phyloP scores from a whole-genome alignment of 331 rosid genomes.

The Cydonia oblonga region DNA sequence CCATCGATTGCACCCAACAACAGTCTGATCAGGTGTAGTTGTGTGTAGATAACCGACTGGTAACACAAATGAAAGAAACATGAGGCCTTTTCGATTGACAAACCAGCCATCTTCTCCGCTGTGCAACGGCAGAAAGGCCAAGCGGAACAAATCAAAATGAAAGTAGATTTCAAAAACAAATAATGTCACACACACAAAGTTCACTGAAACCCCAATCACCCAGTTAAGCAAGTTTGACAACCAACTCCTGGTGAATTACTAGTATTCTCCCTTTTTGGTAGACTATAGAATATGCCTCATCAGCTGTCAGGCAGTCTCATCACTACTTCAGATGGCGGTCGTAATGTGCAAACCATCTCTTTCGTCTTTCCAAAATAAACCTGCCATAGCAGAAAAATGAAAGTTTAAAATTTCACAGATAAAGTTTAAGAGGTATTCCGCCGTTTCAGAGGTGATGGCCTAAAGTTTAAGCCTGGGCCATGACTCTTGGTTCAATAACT shows the following conservation, averaged over 20 bases:
- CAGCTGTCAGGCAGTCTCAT: conserved; percentile 59
- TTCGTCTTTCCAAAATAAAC: conserved; percentile 87
- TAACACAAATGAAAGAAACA: no score
- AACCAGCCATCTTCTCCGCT: not conserved
- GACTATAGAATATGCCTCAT: not conserved
- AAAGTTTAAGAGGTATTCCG: no score
- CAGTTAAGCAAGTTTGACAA: not conserved
- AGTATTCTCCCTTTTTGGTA: not conserved
- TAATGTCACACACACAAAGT: not conserved
- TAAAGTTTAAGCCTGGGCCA: no score
- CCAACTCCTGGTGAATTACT: not conserved
- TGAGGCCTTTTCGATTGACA: not conserved
- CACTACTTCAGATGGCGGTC: conserved; percentile 82
- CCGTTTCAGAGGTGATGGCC: no score
- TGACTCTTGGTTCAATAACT: not conserved
- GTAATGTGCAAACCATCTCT: conserved; percentile 96
- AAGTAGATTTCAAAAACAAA: not conserved
- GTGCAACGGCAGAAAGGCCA: not conserved
- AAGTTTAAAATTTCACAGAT: no score
- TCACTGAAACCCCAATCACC: not conserved
- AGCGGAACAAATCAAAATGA: not conserved
- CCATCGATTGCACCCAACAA: no score
- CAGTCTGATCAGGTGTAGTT: no score
- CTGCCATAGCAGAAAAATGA: conserved; percentile 23
- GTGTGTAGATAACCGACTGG: no score